These are phyloP conservation scores for Rutstroemia sp. DNA, from an alignment of 2,329 filamentous ascomycete genomes.

Conservation along the genomic window DNA sequence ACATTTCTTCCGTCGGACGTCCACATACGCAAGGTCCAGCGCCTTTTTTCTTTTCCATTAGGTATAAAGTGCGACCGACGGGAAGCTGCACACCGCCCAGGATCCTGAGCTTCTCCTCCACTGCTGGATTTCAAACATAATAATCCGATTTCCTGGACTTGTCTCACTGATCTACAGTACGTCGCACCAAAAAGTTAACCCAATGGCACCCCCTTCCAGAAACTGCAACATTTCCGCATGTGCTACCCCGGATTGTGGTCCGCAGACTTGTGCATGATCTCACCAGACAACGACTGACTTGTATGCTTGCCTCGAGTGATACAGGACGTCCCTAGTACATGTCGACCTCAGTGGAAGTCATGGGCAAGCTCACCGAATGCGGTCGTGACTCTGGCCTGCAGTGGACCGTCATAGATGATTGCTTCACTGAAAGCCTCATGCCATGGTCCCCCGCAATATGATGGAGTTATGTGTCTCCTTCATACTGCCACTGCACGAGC, in stretches of 20 bases:
- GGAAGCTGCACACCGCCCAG: constrained; percentile 12
- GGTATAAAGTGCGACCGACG: constrained; percentile 8
- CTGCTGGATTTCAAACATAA: not conserved
- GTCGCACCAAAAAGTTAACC: not conserved
- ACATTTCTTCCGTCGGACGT: constrained; percentile 10
- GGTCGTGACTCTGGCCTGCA: constrained; percentile 2
- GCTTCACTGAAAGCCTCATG: constrained; percentile 6
- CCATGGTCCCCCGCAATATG: not conserved
- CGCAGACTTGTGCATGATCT: constrained; percentile 15
- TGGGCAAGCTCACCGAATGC: not conserved
- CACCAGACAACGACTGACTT: constrained; percentile 8
- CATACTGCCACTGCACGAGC: no score
- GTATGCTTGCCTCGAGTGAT: not conserved
- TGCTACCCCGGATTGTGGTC: constrained; percentile 12
- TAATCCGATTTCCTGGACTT: constrained; percentile 5
- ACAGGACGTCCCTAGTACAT: not conserved
- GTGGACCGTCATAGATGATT: constrained; percentile 6
- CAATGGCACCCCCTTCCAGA: constrained; percentile 12
- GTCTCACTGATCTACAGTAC: constrained; percentile 6
- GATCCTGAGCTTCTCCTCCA: not conserved
- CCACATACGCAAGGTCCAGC: constrained; percentile 6
- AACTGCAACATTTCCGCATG: constrained; percentile 10
- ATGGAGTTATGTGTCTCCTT: no score
- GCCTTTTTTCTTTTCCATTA: not conserved
- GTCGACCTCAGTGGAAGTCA: not conserved